Evolutionary conservation across 208 protist genomes (phyloP).

Genomic region (Tritrichomonas musculus): DNA sequence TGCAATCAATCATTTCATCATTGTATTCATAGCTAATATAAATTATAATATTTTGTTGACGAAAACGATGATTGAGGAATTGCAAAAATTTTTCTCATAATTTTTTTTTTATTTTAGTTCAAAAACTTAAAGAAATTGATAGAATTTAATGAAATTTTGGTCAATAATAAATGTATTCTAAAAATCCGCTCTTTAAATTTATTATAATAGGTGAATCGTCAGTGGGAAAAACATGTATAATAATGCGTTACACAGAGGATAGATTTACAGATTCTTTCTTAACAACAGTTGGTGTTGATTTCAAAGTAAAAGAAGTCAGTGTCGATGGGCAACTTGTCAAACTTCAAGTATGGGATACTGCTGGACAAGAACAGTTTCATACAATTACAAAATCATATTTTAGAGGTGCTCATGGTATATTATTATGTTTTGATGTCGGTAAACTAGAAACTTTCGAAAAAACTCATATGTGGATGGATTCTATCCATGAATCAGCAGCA

Average conservation of each 20-base stretch:
- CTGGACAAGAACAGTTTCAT: background rate
- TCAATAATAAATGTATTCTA: too few species aligned
- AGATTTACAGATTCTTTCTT: background rate
- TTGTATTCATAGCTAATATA: too few species aligned
- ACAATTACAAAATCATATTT: background rate
- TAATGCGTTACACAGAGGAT: background rate
- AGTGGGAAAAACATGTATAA: background rate
- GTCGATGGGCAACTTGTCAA: background rate
- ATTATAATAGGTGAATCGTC: background rate
- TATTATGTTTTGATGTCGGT: background rate
- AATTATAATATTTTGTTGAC: too few species aligned
- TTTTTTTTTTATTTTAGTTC: too few species aligned
- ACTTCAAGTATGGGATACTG: constrained; percentile 30
- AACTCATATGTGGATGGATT: background rate
- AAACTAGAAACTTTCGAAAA: background rate
- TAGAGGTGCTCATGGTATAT: background rate
- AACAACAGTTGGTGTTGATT: background rate
- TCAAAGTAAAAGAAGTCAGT: background rate
- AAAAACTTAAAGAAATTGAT: too few species aligned
- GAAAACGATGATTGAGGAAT: too few species aligned
- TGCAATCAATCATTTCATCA: too few species aligned
- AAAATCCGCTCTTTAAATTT: background rate
- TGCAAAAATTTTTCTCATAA: too few species aligned
- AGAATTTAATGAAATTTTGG: too few species aligned
- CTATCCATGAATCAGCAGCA: background rate